phyloP scores from a whole-genome alignment of 176 grass and related monocot species.

The Carex pumila region DNA sequence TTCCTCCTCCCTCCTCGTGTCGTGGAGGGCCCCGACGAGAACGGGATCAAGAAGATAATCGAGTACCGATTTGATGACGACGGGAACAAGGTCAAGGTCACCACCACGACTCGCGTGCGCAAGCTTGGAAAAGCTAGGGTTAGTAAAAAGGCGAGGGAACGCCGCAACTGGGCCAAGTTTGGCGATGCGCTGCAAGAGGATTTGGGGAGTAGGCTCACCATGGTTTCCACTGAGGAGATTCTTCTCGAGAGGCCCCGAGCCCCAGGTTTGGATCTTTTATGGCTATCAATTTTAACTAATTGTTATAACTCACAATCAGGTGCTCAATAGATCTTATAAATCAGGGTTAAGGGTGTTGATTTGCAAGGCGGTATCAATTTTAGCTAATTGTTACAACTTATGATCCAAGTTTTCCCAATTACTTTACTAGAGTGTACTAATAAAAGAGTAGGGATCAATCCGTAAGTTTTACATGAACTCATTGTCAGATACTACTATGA shows the following conservation, averaged over 20 bases:
- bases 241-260: slow-evolving; percentile 69
- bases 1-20: slow-evolving; percentile 68
- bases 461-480: too few relatives aligned
- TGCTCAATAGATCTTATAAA: not conserved
- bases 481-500: too few relatives aligned
- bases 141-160: slow-evolving; percentile 64
- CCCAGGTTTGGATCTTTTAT: slow-evolving; percentile 34
- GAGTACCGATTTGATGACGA: slow-evolving; percentile 82
- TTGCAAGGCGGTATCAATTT: not conserved
- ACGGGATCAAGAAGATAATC: slow-evolving; percentile 62
- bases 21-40: slow-evolving; percentile 62
- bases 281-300: not conserved
- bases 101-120: slow-evolving; percentile 63
- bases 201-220: slow-evolving; percentile 42
- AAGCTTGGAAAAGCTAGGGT: slow-evolving; percentile 60
- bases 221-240: slow-evolving; percentile 85
- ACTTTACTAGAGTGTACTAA: not conserved
- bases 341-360: not conserved
- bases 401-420: not conserved
- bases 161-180: slow-evolving; percentile 74
- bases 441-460: too few relatives aligned
- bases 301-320: not conserved
- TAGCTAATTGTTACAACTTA: not conserved
- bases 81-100: slow-evolving; percentile 72
- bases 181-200: slow-evolving; percentile 71